Evolutionary conservation across 495 filamentous ascomycete genomes (phyloP).

Genomic region (Penicillium longicatenatum): DNA sequence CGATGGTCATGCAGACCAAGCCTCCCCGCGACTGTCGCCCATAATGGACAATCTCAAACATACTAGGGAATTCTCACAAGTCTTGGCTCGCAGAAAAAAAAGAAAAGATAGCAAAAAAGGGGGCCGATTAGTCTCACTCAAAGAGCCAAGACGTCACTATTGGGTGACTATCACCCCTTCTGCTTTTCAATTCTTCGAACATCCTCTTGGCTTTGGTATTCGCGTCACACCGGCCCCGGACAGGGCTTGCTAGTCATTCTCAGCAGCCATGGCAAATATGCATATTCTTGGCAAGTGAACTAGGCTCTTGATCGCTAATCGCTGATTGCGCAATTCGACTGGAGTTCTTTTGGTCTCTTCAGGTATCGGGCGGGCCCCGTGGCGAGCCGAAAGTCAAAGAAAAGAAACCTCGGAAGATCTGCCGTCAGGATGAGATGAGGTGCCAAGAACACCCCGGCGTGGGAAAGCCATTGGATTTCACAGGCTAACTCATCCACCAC

Average conservation of each 20-base stretch:
- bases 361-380: conserved; percentile 20
- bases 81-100: conserved; percentile 29
- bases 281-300: conserved; percentile 15
- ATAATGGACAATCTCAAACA: conserved; percentile 25
- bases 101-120: conserved; percentile 1
- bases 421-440: conserved; percentile 36
- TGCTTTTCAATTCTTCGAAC: conserved; percentile 25
- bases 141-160: conserved; percentile 33
- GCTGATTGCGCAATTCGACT: conserved; percentile 27
- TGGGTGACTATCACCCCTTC: conserved; percentile 18
- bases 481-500: conserved; percentile 16
- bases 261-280: conserved; percentile 23
- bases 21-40: conserved; percentile 28
- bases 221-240: conserved; percentile 17
- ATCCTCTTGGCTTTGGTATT: conserved; percentile 30
- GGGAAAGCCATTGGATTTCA: conserved; percentile 21
- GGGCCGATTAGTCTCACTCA: neutral
- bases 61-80: conserved; percentile 24
- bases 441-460: conserved; percentile 22
- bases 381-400: conserved; percentile 33
- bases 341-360: neutral
- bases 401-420: conserved; percentile 44
- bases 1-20: conserved; percentile 23
- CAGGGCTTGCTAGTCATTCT: conserved; percentile 18
- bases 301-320: conserved; percentile 1